These are phyloP conservation scores for Paramecium pentaurelia DNA, from an alignment of 73 alveolate species.

Conservation along the genomic window DNA sequence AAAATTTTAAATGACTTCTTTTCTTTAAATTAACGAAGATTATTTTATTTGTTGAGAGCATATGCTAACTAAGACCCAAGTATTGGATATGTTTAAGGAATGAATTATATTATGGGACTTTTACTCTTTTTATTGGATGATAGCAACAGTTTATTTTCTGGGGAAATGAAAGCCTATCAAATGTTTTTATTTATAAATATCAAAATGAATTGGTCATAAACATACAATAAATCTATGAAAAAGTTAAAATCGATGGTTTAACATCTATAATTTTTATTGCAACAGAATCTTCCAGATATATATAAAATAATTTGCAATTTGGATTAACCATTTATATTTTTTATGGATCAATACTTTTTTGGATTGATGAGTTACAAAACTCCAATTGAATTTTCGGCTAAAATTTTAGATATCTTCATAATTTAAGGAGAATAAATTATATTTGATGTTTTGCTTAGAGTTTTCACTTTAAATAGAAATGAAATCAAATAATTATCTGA, in stretches of 20 bases:
- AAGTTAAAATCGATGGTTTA: conserved; percentile 30
- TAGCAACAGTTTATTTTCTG: neutral
- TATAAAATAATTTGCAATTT: neutral
- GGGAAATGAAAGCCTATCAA: neutral
- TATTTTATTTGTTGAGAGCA: conserved; percentile 18
- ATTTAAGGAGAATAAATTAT: conserved; percentile 13
- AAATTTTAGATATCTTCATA: conserved; percentile 33
- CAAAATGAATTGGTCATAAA: conserved; percentile 16
- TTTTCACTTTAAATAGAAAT: neutral
- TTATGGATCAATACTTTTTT: conserved; percentile 10
- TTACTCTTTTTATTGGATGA: conserved; percentile 7
- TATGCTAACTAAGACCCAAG: conserved; percentile 11
- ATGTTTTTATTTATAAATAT: neutral
- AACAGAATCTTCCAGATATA: neutral
- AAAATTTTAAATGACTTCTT: neutral
- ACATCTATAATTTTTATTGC: neutral
- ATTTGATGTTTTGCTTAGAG: neutral
- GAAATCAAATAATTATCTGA: neutral
- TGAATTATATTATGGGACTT: conserved; percentile 14
- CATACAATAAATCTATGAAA: neutral
- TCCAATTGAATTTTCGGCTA: neutral
- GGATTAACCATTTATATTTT: neutral
- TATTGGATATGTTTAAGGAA: conserved; percentile 46
- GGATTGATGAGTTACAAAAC: neutral
- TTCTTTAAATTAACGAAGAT: neutral